Evolutionary conservation across 2,329 filamentous ascomycete species (phyloP).

Genomic region (Beauveria bassiana): DNA sequence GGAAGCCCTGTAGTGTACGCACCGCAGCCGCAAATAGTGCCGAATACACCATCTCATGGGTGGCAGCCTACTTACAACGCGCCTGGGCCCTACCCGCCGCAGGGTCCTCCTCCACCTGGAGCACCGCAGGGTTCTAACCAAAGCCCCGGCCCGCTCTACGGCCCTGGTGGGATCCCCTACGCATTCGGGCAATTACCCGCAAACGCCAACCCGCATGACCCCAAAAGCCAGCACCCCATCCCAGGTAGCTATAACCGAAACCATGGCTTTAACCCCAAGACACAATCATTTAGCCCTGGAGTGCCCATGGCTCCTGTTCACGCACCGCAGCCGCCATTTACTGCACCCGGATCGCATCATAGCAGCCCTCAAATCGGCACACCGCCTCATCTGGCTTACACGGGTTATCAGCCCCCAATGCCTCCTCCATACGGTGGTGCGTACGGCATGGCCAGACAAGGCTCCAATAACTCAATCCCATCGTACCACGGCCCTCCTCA

Average conservation of each 20-base stretch:
- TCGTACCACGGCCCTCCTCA: constrained; percentile 37
- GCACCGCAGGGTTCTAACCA: constrained; percentile 18
- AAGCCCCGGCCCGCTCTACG: constrained; percentile 17
- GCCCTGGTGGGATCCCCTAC: constrained; percentile 46
- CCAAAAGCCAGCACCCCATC: constrained; percentile 71
- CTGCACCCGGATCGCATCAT: constrained; percentile 40
- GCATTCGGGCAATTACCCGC: constrained; percentile 71
- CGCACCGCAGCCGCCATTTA: constrained; percentile 40
- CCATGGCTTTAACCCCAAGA: constrained; percentile 89
- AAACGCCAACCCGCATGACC: constrained; percentile 61
- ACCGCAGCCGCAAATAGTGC: constrained; percentile 25
- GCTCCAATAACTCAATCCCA: constrained; percentile 46
- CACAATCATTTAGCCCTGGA: constrained; percentile 77
- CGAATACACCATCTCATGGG: constrained; percentile 21
- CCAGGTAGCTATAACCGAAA: constrained; percentile 72
- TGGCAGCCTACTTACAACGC: constrained; percentile 32
- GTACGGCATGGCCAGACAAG: constrained; percentile 50
- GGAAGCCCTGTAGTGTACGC: constrained; percentile 31
- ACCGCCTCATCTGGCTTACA: constrained; percentile 40
- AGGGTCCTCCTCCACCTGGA: constrained; percentile 16
- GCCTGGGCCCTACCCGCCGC: constrained; percentile 22
- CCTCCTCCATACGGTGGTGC: constrained; percentile 40
- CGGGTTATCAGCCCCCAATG: constrained; percentile 38
- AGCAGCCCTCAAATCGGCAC: constrained; percentile 46
- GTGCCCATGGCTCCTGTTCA: constrained; percentile 43